Percentiles rank a stretch among this genome's conserved stretches.
phyloP scores from a whole-genome alignment of 148 eudicot species.

The Suaeda aralocaspica region DNA sequence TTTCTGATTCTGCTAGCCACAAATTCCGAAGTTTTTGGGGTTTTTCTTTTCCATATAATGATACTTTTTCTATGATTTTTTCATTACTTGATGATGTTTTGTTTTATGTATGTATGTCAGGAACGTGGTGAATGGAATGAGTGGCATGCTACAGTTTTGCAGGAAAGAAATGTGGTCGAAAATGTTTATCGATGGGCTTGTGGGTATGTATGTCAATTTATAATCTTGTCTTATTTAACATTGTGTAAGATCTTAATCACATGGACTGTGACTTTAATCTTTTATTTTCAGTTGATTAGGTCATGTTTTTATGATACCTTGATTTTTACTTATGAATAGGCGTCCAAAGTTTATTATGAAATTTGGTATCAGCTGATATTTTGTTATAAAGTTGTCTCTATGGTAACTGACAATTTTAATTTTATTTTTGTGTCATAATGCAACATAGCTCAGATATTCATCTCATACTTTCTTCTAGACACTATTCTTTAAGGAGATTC shows the following conservation, averaged over 20 bases:
- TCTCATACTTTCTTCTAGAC: not conserved
- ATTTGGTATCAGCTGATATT: no score
- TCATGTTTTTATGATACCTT: not conserved
- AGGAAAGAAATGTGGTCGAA: slow-evolving; percentile 69
- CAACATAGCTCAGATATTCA: not conserved
- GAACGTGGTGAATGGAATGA: slow-evolving; percentile 68
- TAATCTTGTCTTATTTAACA: not conserved
- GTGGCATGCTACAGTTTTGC: slow-evolving; percentile 70
- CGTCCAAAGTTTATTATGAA: no score
- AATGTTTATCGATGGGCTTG: slow-evolving; percentile 93
- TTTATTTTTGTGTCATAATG: not conserved
- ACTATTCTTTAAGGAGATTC: not conserved
- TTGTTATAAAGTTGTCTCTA: no score
- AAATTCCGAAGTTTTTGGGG: no score
- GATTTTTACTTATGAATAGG: no score
- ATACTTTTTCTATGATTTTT: not conserved
- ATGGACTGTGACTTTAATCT: not conserved
- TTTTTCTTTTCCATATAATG: no score
- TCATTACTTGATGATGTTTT: not conserved
- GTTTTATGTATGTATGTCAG: slow-evolving; percentile 27
- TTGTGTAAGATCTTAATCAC: not conserved
- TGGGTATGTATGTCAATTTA: slow-evolving; percentile 54
- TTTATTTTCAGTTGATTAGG: not conserved
- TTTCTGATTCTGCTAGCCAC: not conserved
- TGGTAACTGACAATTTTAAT: no score